Evolutionary conservation across 2,329 filamentous ascomycete genomes (phyloP).

Genomic region (Fusarium xyrophilum): DNA sequence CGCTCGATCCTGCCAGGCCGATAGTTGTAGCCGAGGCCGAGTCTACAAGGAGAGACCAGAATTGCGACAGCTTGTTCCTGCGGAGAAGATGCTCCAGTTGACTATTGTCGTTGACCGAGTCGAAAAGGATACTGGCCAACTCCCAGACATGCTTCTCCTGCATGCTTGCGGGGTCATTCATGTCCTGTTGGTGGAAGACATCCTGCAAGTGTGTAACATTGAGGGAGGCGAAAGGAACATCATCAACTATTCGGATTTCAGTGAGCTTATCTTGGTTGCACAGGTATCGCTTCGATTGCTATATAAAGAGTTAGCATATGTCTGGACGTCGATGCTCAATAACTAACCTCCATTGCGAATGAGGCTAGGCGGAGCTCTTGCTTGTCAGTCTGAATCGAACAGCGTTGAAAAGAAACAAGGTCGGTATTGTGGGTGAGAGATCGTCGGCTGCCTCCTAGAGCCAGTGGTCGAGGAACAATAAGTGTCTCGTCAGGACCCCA

Average conservation of each 20-base stretch:
- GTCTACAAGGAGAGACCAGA: conserved; percentile 72
- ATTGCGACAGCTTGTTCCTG: conserved; percentile 70
- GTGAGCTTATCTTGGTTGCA: conserved; percentile 63
- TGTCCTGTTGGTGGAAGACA: conserved; percentile 51
- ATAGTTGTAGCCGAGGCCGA: conserved; percentile 61
- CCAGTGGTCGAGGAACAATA: conserved; percentile 59
- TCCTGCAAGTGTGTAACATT: conserved; percentile 47
- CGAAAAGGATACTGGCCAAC: conserved; percentile 85
- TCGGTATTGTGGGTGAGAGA: conserved; percentile 38
- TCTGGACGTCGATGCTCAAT: background rate
- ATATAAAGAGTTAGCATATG: conserved; percentile 19
- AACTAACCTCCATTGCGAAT: conserved; percentile 62
- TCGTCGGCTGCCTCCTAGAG: conserved; percentile 50
- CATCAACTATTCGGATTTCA: conserved; percentile 59
- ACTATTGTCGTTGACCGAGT: conserved; percentile 61
- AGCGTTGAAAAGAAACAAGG: conserved; percentile 46
- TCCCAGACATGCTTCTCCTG: conserved; percentile 85
- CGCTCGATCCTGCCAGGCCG: conserved; percentile 66
- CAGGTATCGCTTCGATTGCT: conserved; percentile 65
- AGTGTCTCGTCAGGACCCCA: conserved; percentile 81
- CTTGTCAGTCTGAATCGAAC: conserved; percentile 66
- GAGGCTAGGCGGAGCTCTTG: conserved; percentile 71
- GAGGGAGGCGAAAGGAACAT: conserved; percentile 66
- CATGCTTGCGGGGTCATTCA: conserved; percentile 53
- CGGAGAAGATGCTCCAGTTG: conserved; percentile 52